Base-by-base conservation (phyloP, 352 stramenopile genomes). In the Globisporangium echinulatum region DNA sequence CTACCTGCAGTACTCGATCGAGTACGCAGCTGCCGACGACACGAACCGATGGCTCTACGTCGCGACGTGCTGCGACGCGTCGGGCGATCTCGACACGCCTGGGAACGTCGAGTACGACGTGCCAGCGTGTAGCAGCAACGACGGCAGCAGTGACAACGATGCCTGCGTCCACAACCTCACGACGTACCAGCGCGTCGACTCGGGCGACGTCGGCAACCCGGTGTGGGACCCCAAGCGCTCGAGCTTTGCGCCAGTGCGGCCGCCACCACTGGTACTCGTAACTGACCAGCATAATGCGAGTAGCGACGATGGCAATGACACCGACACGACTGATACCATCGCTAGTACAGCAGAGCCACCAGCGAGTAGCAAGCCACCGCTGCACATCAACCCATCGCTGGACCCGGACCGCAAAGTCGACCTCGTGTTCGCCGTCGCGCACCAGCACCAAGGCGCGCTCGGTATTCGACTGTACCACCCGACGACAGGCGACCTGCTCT, bases 31-130 rank as follows among this genome's bases (percentile, higher is more conserved):
- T 25, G 56, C 49, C 4, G 48, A 50, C 37, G 5, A 13, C 14
- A 39, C 37, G n/a, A 62, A 62, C 39, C 56, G 56, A 11, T 50
- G 47, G 56, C 39, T 62, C 37, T 62, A 62, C 14, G 48, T 62
- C 8, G 49, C 47, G 11, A 57, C 56, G 14, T 62, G 56, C 48
- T 62, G 56, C 17, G 56, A 62, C 3, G 56, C 56, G 15, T 49
- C 56, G 8, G 48, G 56, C 8, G 39, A 57, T 42, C 14, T 57
- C 7, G 13, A 19, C 11, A 55, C 38, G 38, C 14, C 25, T 56
- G 56, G 56, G 17, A 57, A 57, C 9, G 47, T 62, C 37, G 56
- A 57, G 25, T 62, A 62, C 40, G 48, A 62, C 11, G 39, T 62
- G 0, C 48, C 56, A 33, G 56, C 48, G 5, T 62, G 56, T 15